Evolutionary conservation across 2,329 filamentous ascomycete genomes (phyloP).

Genomic region (Mollisiaceae sp.): DNA sequence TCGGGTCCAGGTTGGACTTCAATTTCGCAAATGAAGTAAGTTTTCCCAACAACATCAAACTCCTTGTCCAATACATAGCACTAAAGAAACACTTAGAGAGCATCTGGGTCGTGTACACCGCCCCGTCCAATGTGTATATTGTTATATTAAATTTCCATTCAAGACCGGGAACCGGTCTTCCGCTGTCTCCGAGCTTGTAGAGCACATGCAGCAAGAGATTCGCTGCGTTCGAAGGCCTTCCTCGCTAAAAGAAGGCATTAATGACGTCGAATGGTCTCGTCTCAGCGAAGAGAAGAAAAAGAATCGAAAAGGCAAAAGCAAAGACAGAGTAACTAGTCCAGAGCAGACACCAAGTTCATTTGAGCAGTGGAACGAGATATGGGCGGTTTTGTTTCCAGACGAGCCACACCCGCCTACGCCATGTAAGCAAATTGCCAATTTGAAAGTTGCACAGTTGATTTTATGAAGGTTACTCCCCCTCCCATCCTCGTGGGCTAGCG

Average conservation of each 20-base stretch:
- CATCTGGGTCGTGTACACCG: slow-evolving; percentile 18
- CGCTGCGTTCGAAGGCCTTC: neutral
- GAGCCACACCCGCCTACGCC: neutral
- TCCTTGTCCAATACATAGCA: neutral
- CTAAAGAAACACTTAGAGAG: slow-evolving; percentile 16
- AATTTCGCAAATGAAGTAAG: neutral
- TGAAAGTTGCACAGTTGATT: neutral
- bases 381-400: neutral
- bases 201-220: neutral
- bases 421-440: neutral
- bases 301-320: slow-evolving; percentile 7
- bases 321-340: neutral
- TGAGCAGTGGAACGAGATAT: slow-evolving; percentile 10
- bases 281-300: slow-evolving; percentile 4
- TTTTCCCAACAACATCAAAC: neutral
- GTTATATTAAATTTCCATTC: slow-evolving; percentile 14
- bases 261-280: slow-evolving; percentile 9
- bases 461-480: neutral
- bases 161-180: neutral
- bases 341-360: slow-evolving; percentile 4
- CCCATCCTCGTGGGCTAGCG: neutral
- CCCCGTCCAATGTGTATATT: slow-evolving; percentile 19
- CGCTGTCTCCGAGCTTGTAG: neutral
- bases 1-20: neutral
- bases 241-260: slow-evolving; percentile 9